phyloP scores from a whole-genome alignment of 768 basidiomycete species.

The Hericium rajendrae region DNA sequence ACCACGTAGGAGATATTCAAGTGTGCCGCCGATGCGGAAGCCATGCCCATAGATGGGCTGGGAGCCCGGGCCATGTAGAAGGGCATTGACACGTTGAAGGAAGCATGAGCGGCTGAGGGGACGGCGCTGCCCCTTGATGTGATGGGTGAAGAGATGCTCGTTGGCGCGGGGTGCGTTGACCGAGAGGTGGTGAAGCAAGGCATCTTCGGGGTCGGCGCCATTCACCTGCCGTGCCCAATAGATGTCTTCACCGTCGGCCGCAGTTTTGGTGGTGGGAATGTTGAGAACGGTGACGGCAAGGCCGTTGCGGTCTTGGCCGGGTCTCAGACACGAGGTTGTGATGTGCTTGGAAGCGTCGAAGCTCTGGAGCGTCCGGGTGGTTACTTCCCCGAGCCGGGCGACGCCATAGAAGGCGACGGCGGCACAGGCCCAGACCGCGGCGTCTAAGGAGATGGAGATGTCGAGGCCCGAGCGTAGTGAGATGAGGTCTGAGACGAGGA shows the following conservation, averaged over 20 bases:
- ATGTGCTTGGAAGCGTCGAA: neutral
- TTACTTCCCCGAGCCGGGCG: neutral
- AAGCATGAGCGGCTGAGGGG: conserved; percentile 23
- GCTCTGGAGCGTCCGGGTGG: neutral
- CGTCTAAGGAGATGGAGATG: conserved; percentile 21
- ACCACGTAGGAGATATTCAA: conserved; percentile 23
- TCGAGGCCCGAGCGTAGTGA: conserved; percentile 20
- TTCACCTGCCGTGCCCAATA: conserved; percentile 24
- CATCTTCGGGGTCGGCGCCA: conserved; percentile 16
- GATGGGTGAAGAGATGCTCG: conserved; percentile 23
- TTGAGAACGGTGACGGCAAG: neutral
- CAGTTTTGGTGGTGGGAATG: conserved; percentile 5
- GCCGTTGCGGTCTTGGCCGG: neutral
- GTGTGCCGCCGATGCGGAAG: conserved; percentile 22
- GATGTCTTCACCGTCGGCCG: conserved; percentile 22
- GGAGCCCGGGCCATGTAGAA: conserved; percentile 4
- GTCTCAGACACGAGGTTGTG: neutral
- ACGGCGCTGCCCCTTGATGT: neutral
- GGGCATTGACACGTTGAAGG: conserved; percentile 11
- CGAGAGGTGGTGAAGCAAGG: conserved; percentile 19
- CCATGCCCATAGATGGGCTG: conserved; percentile 21
- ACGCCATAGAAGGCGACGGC: conserved; percentile 9
- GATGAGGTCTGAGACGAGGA: conserved; percentile 21
- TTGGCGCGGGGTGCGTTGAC: conserved; percentile 21
- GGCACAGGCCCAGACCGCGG: conserved; percentile 28